Evolutionary conservation across 352 stramenopile genomes (phyloP).

Genomic region (Phytophthora ramorum): DNA sequence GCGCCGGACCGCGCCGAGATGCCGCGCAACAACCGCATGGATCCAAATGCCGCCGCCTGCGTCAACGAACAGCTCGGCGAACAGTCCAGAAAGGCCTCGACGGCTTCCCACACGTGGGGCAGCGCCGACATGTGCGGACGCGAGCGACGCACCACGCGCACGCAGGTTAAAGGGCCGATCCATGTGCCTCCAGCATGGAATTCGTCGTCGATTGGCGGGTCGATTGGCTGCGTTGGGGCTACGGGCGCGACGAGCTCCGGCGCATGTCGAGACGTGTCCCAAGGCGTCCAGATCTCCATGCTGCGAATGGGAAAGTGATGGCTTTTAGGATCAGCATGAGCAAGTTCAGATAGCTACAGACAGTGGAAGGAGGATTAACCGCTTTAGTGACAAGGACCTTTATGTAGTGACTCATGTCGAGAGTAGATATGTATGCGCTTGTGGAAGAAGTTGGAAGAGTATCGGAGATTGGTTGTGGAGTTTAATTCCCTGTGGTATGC

Average conservation of each 20-base stretch:
- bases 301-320: neutral
- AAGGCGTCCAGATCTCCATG: constrained; percentile 38
- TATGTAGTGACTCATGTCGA: neutral
- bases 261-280: constrained; percentile 26
- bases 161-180: constrained; percentile 26
- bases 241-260: constrained; percentile 10
- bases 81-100: constrained; percentile 35
- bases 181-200: constrained; percentile 2
- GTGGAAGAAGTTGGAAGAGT: neutral
- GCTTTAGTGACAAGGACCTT: neutral
- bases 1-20: constrained; percentile 23
- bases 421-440: neutral
- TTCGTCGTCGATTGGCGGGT: neutral
- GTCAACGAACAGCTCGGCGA: constrained; percentile 33
- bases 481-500: neutral
- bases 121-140: constrained; percentile 24
- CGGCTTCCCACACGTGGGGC: constrained; percentile 29
- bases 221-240: neutral
- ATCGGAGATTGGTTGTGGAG: neutral
- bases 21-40: constrained; percentile 28
- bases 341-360: constrained; percentile 19
- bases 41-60: constrained; percentile 30
- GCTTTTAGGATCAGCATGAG: neutral
- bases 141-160: constrained; percentile 30
- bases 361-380: constrained; percentile 17